phyloP scores from a whole-genome alignment of 306 rosid species.

The Vigna nakashimae region DNA sequence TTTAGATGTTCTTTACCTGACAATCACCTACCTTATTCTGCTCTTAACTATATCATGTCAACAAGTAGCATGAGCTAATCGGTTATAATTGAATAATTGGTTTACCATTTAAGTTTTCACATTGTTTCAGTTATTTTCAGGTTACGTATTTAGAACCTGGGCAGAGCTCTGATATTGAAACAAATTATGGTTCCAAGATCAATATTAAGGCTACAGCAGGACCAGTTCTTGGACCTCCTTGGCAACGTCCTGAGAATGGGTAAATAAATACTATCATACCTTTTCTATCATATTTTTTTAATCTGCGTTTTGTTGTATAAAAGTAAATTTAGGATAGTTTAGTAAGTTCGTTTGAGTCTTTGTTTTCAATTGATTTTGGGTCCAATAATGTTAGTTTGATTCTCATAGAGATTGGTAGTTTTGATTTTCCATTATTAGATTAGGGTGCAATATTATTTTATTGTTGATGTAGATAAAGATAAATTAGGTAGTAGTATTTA shows the following conservation, averaged over 20 bases:
- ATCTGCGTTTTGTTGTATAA: too few relatives aligned
- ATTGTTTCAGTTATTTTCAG: conserved; percentile 52
- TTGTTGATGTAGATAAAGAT: too few relatives aligned
- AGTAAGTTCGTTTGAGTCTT: too few relatives aligned
- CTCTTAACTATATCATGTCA: conserved; percentile 13
- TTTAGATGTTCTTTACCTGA: neutral
- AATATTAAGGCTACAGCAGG: conserved; percentile 84
- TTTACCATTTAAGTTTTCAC: conserved; percentile 20
- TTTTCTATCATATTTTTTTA: conserved; percentile 29
- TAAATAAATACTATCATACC: conserved; percentile 41
- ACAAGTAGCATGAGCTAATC: neutral
- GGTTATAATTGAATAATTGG: conserved; percentile 26
- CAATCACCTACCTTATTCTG: neutral
- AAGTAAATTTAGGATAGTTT: too few relatives aligned
- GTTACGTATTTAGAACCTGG: conserved; percentile 89
- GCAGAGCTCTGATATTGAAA: conserved; percentile 75
- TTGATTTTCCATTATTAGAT: too few relatives aligned
- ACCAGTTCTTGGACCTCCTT: conserved; percentile 96
- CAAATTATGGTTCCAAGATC: conserved; percentile 64
- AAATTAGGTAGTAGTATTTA: too few relatives aligned
- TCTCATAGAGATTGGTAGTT: too few relatives aligned
- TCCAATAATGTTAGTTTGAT: too few relatives aligned
- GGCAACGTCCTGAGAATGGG: conserved; percentile 99
- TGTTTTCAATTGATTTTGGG: too few relatives aligned
- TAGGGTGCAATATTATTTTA: too few relatives aligned